phyloP scores from a whole-genome alignment of 2,329 filamentous ascomycete species.

The Fusarium lyarnte region DNA sequence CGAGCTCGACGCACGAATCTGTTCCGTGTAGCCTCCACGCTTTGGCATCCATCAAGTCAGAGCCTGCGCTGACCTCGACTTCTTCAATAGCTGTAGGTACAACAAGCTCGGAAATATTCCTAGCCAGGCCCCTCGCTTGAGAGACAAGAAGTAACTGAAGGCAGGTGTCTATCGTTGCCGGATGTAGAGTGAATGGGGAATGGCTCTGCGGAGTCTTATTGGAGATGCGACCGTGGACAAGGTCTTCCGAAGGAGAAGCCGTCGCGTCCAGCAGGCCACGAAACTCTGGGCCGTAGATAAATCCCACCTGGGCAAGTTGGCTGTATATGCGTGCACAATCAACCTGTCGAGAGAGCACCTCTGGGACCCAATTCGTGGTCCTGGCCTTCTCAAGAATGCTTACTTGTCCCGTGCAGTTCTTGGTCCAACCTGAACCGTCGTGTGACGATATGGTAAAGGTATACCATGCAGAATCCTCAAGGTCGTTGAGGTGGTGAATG shows the following conservation, averaged over 20 bases:
- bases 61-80: not conserved
- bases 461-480: constrained; percentile 15
- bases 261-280: not conserved
- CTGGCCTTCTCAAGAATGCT: not conserved
- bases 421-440: constrained; percentile 13
- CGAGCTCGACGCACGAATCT: not conserved
- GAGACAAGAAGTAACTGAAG: constrained; percentile 4
- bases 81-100: constrained; percentile 11
- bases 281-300: constrained; percentile 3
- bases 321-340: not conserved
- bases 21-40: constrained; percentile 1
- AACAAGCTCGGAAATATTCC: not conserved
- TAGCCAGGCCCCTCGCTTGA: not conserved
- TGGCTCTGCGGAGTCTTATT: not conserved
- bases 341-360: not conserved
- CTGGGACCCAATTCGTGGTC: not conserved
- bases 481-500: constrained; percentile 7
- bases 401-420: constrained; percentile 19
- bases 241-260: not conserved
- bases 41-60: constrained; percentile 1
- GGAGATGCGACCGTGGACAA: not conserved
- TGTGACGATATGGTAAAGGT: constrained; percentile 14
- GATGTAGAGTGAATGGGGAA: constrained; percentile 9
- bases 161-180: constrained; percentile 6
- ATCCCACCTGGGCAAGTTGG: not conserved